Evolutionary conservation across 169 alveolate genomes (phyloP).

Genomic region (Eimeria praecox): DNA sequence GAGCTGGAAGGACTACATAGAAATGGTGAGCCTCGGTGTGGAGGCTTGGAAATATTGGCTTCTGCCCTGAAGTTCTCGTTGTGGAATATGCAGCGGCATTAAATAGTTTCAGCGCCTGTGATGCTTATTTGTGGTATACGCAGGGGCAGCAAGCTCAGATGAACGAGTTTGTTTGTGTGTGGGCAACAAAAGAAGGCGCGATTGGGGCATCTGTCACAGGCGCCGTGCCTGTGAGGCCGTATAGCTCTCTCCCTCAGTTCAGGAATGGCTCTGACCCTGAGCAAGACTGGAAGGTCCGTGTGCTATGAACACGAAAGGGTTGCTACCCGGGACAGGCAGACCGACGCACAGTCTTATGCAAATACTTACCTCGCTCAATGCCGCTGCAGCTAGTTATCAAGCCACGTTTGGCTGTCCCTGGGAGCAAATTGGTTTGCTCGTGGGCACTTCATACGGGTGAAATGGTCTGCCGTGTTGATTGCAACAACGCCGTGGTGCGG

Average conservation of each 20-base stretch:
- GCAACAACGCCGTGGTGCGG: not conserved
- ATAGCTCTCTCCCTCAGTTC: not conserved
- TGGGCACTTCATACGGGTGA: not conserved
- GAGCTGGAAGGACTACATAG: conserved; percentile 56
- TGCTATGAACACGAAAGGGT: not conserved
- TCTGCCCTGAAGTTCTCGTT: too few species aligned
- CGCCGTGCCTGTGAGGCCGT: conserved; percentile 69
- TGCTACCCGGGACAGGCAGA: not conserved
- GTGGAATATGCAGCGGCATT: not conserved
- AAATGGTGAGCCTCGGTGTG: conserved; percentile 23
- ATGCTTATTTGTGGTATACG: not conserved
- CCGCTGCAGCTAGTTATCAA: not conserved
- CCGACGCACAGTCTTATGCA: not conserved
- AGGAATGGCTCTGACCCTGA: conserved; percentile 66
- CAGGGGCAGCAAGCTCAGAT: conserved; percentile 61
- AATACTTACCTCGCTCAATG: not conserved
- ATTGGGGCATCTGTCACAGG: conserved; percentile 79
- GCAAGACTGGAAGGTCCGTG: conserved; percentile 75
- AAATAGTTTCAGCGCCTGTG: not conserved
- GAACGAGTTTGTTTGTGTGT: conserved; percentile 65
- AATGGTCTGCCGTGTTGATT: not conserved
- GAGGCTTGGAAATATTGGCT: not conserved
- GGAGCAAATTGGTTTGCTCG: not conserved
- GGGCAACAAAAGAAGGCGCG: conserved; percentile 77
- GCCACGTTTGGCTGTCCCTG: not conserved